Evolutionary conservation across 768 basidiomycete species (phyloP), one percentile per base, ranked within the genome.

Genomic region (Rhizopogon roseolus): DNA sequence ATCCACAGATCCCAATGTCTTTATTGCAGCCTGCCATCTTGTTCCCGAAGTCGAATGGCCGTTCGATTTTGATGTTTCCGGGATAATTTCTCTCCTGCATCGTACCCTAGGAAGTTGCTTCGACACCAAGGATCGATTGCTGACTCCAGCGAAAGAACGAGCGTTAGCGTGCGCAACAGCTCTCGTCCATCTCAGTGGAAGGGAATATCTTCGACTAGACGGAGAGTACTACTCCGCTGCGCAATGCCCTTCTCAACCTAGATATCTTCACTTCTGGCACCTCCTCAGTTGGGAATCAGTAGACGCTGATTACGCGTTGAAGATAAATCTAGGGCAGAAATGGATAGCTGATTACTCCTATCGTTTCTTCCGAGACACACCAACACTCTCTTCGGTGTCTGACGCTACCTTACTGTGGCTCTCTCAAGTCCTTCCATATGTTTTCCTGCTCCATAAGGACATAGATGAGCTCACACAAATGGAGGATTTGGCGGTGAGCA

Each of bases 31-130:
- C 11, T 48, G 50, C 17, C 32, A 41, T 5, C 36, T 61, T 11
- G 54, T 62, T 8, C 44, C 56, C 16, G 57, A 58, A 10, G 27
- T 61, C 27, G 56, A 49, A 46, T 60, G 59, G 59, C 60, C 55
- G 9, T 49, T 52, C n/a, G 34, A 57, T 34, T 25, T 54, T 32
- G 38, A 54, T 42, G 50, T 51, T 32, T 60, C 51, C 25, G 29
- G 37, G 3, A 45, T 57, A 25, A 53, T 56, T 19, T 53, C 44
- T 22, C 56, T 56, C 14, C 22, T 48, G 13, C 42, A 48, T 49
- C 41, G 54, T 27, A 29, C 42, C 6, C 54, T 57, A 27, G 32
- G 37, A 17, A 43, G 49, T 16, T 55, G 56, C 28, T 57, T 57
- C 22, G 56, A 56, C 22, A 42, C 40, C 22, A 53, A 39, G 25